A percentile compares a stretch with the other conserved stretches of the same genome.
phyloP scores from a whole-genome alignment of 2,329 filamentous ascomycete species.

The Aspergillus sp. region DNA sequence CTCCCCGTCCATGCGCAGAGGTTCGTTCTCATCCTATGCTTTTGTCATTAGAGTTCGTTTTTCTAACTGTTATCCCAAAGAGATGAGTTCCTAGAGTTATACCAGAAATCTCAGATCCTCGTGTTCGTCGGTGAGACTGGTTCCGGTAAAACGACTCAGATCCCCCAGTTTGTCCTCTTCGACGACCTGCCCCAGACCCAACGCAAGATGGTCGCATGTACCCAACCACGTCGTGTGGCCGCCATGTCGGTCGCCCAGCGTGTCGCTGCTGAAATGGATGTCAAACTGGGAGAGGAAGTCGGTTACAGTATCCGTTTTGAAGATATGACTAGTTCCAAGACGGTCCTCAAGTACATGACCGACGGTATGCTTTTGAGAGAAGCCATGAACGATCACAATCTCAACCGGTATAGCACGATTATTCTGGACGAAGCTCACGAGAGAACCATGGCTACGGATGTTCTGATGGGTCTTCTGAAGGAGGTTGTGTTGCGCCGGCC shows the following conservation, averaged over 20 bases:
- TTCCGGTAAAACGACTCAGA: slow-evolving; percentile 99
- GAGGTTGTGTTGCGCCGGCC: slow-evolving; percentile 76
- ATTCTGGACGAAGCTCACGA: slow-evolving; percentile 99
- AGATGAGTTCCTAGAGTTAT: slow-evolving; percentile 89
- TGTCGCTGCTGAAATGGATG: slow-evolving; percentile 96
- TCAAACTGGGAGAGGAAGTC: slow-evolving; percentile 86
- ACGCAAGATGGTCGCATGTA: slow-evolving; percentile 92
- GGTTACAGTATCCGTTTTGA: slow-evolving; percentile 99
- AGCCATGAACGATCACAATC: slow-evolving; percentile 91
- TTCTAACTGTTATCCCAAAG: slow-evolving; percentile 40
- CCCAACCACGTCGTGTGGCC: slow-evolving; percentile 93
- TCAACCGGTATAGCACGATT: slow-evolving; percentile 92
- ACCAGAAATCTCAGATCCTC: slow-evolving; percentile 90
- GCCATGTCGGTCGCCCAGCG: slow-evolving; percentile 98
- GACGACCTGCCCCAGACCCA: slow-evolving; percentile 88
- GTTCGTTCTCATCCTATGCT: slow-evolving; percentile 43
- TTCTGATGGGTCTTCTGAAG: slow-evolving; percentile 94
- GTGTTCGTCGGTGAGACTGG: slow-evolving; percentile 99
- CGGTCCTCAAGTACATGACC: slow-evolving; percentile 98
- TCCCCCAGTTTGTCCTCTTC: slow-evolving; percentile 96
- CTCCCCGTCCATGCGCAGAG: slow-evolving; percentile 91
- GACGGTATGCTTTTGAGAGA: slow-evolving; percentile 97
- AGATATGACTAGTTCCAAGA: slow-evolving; percentile 84
- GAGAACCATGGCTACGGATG: slow-evolving; percentile 92
- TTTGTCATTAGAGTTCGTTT: background rate